Base-by-base conservation (phyloP, 1,284 basidiomycete genomes). In the Sanghuangporus weigelae region DNA sequence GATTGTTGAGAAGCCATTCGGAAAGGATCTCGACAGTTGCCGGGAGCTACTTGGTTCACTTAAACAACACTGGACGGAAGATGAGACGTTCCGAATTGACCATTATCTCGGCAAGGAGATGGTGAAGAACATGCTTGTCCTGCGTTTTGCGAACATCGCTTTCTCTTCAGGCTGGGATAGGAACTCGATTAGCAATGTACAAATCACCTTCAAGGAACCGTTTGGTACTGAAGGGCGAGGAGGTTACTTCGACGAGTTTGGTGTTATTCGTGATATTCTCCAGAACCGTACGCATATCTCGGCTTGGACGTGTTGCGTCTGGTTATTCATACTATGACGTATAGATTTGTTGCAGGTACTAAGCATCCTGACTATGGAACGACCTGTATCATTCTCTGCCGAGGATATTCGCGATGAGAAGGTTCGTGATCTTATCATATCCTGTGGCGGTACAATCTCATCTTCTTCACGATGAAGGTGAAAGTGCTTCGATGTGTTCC, bases 51-150 rank as follows among this genome's bases (percentile, higher is more conserved):
- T 97, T 68, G 75, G 78, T 44, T 81, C 87, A 11, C 81, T 98
- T 75, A 96, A 95, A 79, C 74, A 87, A 69, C 86, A 93, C 69
- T 98, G 95, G 95, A 81, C 83, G 4, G 95, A 98, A 77, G 92
- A 96, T 53, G 95, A 98, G 81, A 98, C 95, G 8, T 98, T 93
- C 86, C 92, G 95, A 67, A 98, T 98, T 74, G 95, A 98, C 77
- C 95, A 98, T 74, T 98, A 98, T 76, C 89, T 98, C 62, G 95
- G 95, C 67, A 98, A 98, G 80, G 95, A 98, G 82, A 98, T 98
- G 95, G 92, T 97, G 74, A 98, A 98, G 83, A 98, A 98, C 76
- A 75, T 98, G 63, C 89, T 98, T 67, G 93, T 97, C 39, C 81
- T 97, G 57, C 89, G 95, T 49, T 98, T 98, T 73, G 95, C 93